Base-by-base conservation (phyloP, 805 yeast genomes). In the Saturnispora galanensis region DNA sequence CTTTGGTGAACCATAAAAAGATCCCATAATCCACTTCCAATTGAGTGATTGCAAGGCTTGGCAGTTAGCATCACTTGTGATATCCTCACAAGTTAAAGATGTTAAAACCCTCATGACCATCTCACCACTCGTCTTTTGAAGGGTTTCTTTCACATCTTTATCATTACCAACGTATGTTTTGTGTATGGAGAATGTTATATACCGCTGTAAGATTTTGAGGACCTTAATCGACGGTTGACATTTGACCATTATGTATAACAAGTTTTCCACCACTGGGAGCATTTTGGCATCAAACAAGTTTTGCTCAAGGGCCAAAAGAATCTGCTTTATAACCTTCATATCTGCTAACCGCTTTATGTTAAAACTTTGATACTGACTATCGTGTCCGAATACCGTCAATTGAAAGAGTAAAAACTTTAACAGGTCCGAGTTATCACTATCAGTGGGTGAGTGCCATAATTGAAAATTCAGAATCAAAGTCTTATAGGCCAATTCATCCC, bases 381-480 rank as follows among this genome's bases (percentile, higher is more conserved):
- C 74, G 33, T 69, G 69, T 3, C 77, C 62, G 44, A 85, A 68
- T 0, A 72, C 73, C 1, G 73, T 69, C 39, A 83, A 66, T 50
- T 83, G 90, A 48, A 71, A 72, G 4, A 81, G 58, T 5, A 83
- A 59, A 44, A 70, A 73, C 39, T 74, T 65, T 42, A 79, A 64
- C 0, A 21, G 26, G 8, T 21, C 26, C 26, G 8, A 5, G 8
- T 21, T 21, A 79, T 67, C 34, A 74, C 78, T 3, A 63, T 52
- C 15, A 57, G 44, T 10, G 42, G 17, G 1, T 45, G 60, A 1
- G 57, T 67, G 67, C 76, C 85, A 81, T 16, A 76, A 64, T 44
- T 77, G 82, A 49, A 82, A 70, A 49, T 85, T 88, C 15, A 79
- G 67, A 33, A 84, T 67, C 37, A 86, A 57, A 1, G 68, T 60